Base-by-base conservation (phyloP, 495 filamentous ascomycete species). In the Penicillium desertorum region DNA sequence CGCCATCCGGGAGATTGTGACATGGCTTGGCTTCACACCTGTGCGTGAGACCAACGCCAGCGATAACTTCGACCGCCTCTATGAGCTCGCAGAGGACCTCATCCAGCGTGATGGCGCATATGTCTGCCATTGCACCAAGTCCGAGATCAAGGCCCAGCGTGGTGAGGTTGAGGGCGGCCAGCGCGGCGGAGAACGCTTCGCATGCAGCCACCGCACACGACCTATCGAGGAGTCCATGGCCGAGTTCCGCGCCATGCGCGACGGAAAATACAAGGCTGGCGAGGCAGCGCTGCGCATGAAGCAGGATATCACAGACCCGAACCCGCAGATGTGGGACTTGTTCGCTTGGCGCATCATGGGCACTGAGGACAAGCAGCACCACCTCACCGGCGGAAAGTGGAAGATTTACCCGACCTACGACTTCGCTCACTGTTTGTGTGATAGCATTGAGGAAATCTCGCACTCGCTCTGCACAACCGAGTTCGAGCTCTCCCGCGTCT, bases 241-340 rank as follows among this genome's bases (percentile, higher is more conserved):
- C 5, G 86, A 97, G 62, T 97, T 98, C 71, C 80, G 90, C 47
- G 90, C 83, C 23, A 98, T 98, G 94, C 78, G 86, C 20, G 91
- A 93, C 68, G 95, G 94, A 22, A 86, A 90, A 69, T 98, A 97
- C 71, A 86, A 88, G 67, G 89, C 94, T 2, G 83, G 86, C 61
- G 89, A 91, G 64, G 94, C 92, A 3, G 91, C 90, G 61, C 74
- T 98, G 45, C 86, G 94, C 52, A 96, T 98, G 92, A 96, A 96
- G 72, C 92, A 84, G 64, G 71, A 79, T 54, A 52, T 83, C 4
- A 69, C 75, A 45, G 78, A 74, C 58, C 79, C 79, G 16, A 88
- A 88, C 66, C 86, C 86, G 2, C 86, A 89, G 71, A 83, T 88
- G 86, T 81, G 72, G 79, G 81, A 79, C 70, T 68, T 92, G 51